Evolutionary conservation across 768 basidiomycete species (phyloP), one percentile per base, ranked within the genome.

Genomic region (Rubroboletus satanas): DNA sequence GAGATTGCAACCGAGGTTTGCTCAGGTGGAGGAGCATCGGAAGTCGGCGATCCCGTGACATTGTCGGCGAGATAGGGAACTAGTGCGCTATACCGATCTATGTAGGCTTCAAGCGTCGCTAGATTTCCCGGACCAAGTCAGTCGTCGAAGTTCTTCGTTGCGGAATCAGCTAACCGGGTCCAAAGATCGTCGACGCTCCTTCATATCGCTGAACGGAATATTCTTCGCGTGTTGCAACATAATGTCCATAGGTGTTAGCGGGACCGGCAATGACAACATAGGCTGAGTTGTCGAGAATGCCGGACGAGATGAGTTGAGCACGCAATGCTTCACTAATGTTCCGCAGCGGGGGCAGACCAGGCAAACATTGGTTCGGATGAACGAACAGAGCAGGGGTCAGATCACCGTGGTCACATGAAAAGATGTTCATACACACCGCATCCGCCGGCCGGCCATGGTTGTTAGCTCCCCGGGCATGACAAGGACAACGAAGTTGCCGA

Each of bases 41-140:
- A 81, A n/a, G 77, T 62, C 18, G 85, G 83, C 2, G 74, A 66
- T 2, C 77, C 79, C 7, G 65, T 63, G 4, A 56, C 75, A 47
- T 71, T 68, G 50, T 83, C 79, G 1, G 79, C 79, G 26, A 90
- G 75, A 75, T 78, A 86, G 5, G 80, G 75, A 11, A 89, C 80
- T 31, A 90, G 77, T 58, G 78, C 82, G 36, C 77, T 75, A 68
- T 90, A 91, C 63, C 84, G 85, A 68, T 89, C 78, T 55, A 90
- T 87, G 65, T 88, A 91, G 2, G 90, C 84, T 42, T 90, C 88
- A n/a, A 90, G 76, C 2, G 87, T 89, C 60, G 76, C 87, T 89
- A 59, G 1, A 45, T 9, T 7, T 50, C 12, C 51, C 21, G 15
- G 15, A 17, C 8, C 7, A 26, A 49, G 47, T 60, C 32, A 58